phyloP scores from a whole-genome alignment of 805 yeast species.

The Metschnikowia corniflorae region DNA sequence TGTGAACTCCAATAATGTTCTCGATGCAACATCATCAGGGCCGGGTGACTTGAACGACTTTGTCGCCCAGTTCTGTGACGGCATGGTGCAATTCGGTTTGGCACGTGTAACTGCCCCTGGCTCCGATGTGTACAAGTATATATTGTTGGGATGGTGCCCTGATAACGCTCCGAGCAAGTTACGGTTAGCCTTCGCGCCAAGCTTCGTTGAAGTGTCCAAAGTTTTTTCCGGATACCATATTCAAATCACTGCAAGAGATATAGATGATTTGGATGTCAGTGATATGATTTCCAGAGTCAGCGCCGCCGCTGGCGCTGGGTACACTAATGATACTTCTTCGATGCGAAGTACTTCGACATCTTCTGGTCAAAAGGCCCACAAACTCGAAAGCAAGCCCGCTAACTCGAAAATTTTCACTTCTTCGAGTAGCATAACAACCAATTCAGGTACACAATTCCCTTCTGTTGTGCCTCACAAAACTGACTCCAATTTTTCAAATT shows the following conservation, averaged over 20 bases:
- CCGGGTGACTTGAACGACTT: constrained; percentile 72
- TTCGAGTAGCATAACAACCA: neutral
- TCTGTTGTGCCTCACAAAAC: neutral
- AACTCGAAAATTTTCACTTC: neutral
- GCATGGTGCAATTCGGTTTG: constrained; percentile 86
- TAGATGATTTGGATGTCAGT: constrained; percentile 79
- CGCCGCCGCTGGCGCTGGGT: constrained; percentile 95
- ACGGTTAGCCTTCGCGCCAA: constrained; percentile 71
- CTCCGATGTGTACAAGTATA: constrained; percentile 81
- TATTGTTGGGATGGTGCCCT: constrained; percentile 95
- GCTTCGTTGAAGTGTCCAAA: constrained; percentile 71
- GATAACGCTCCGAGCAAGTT: constrained; percentile 84
- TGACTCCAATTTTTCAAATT: constrained; percentile 17
- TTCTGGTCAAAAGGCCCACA: neutral
- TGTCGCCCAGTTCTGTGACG: constrained; percentile 77
- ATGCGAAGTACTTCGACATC: neutral
- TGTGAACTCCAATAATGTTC: constrained; percentile 55
- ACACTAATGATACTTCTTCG: constrained; percentile 28
- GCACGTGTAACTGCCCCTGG: constrained; percentile 86
- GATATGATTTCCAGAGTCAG: constrained; percentile 74
- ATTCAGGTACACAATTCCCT: neutral
- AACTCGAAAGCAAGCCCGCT: neutral
- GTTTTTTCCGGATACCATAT: constrained; percentile 84
- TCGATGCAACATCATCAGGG: constrained; percentile 50
- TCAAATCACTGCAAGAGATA: constrained; percentile 93